Base-by-base conservation (phyloP, 257 asterid genomes). In the Fraxinus excelsior region DNA sequence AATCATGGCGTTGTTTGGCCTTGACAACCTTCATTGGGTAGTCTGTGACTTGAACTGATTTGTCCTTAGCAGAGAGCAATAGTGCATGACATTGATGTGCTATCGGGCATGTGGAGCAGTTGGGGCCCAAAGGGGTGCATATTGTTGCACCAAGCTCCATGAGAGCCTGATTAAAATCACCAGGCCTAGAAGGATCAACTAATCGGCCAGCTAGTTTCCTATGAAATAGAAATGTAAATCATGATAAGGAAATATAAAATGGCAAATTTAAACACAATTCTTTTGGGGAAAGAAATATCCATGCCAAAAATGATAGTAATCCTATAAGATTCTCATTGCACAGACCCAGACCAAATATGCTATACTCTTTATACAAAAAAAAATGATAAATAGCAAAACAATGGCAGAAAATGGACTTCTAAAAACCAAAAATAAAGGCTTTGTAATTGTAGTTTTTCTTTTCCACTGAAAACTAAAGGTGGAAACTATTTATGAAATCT, bases 141-240 rank as follows among this genome's bases (percentile, higher is more conserved):
- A 87, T 7, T 10, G 97, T 93, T n/a, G 99, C 98, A 80, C 99
- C 99, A 73, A 95, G 97, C 83, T 95, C 99, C 99, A 95, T 95
- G 78, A 95, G 77, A 74, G 97, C 93, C 91, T 95, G 99, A 82
- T 95, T 95, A 83, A 95, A 93, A 85, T 91, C 97, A 78, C 99
- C 99, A 72, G 99, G 98, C 85, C 97, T 93, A 71, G 58, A 82
- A 76, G 85, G 92, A 83, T 95, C 98, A 80, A 95, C 98, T 81
- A 95, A 79, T 89, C 91, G 91, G 42, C 90, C 81, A 0, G 98
- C 94, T 34, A 95, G 88, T 82, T 86, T 80, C 99, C 99, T 95
- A 76, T 74, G 58, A 53, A 82, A 74, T 62, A 44, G 74, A 80
- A 72, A 70, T 67, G 72, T 21, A 67, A 2, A 71, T 42, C n/a